Base-by-base conservation (phyloP, 2,329 filamentous ascomycete species). In the Colletotrichum noveboracense region DNA sequence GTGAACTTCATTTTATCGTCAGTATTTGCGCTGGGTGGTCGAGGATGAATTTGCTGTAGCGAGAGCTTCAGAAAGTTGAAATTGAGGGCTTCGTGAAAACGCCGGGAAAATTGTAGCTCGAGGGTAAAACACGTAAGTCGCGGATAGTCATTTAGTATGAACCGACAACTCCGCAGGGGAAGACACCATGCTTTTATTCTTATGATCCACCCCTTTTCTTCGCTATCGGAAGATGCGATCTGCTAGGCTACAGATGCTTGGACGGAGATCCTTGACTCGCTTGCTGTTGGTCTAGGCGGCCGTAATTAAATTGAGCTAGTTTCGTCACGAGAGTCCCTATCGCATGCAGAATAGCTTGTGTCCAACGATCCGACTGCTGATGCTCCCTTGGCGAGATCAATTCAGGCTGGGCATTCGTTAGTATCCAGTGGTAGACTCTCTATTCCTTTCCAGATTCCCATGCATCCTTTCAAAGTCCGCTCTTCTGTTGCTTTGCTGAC, bases 131-230 rank as follows among this genome's bases (percentile, higher is more conserved):
- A 48, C 43, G 9, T n/a, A 12, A 2, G 43, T n/a, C 43, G 43
- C 18, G 3, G 1, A n/a, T n/a, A 48, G 9, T 48, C 5, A 0
- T 10, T 0, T 6, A 1, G 18, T 4, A 48, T n/a, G 9, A 6
- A 48, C 18, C 9, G 38, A 18, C 38, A n/a, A n/a, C 38, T 48
- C 1, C 0, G 18, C 18, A 48, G 43, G 18, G 18, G 43, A n/a
- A 48, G 43, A 48, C 2, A 48, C 9, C 43, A 2, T 48, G 43
- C 43, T 48, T 48, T 48, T 48, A 48, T 48, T 48, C 18, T 21
- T 12, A 13, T n/a, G 43, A 7, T n/a, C 43, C 9, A 12, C 43
- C 43, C 43, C 43, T 0, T 48, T 48, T 48, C 18, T 48, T n/a
- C 18, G 18, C 18, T 48, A 48, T n/a, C 43, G 43, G 18, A n/a